Base-by-base conservation (phyloP, 2,329 filamentous ascomycete species). In the Fusarium cyanostomum region DNA sequence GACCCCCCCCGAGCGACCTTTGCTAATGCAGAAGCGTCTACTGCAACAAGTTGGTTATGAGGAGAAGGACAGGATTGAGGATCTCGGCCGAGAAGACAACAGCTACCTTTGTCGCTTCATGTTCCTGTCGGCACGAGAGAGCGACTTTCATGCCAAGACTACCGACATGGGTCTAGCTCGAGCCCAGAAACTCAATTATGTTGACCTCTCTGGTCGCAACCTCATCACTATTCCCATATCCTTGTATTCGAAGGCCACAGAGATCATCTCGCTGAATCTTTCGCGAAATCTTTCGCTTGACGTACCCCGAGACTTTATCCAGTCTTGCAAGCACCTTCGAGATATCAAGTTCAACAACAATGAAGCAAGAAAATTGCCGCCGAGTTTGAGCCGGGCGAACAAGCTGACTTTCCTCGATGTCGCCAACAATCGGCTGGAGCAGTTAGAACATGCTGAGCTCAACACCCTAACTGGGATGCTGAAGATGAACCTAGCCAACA, bases 301-400 rank as follows among this genome's bases (percentile, higher is more conserved):
- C 70, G 89, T 99, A 12, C 95, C 95, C 0, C 92, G 93, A 72
- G 95, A 99, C 76, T 99, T 99, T 73, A 94, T 99, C 52, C 92
- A 96, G 74, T 91, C 92, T 26, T 99, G 95, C 78, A 88, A 90
- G 68, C 93, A 94, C 71, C 81, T 99, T 16, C 88, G 94, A 46
- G 95, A 99, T 75, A 95, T 99, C 82, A 97, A 96, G 72, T 99
- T 91, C 77, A 93, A 92, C 68, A 94, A 93, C 73, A 98, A 98
- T 71, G 95, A 99, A 75, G 92, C 94, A 3, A 89, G 91, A 75
- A 89, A 90, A 70, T 80, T 99, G 21, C 95, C 95, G 5, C 85
- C 89, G 7, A 97, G 94, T 74, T 83, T 99, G 50, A 89, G 91
- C 64, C 83, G 94, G 68, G 94, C 95, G 24, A 88, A 82, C 64